Evolutionary conservation across 2,329 filamentous ascomycete species (phyloP).

Genomic region (Zelopaecilomyces penicillatus): DNA sequence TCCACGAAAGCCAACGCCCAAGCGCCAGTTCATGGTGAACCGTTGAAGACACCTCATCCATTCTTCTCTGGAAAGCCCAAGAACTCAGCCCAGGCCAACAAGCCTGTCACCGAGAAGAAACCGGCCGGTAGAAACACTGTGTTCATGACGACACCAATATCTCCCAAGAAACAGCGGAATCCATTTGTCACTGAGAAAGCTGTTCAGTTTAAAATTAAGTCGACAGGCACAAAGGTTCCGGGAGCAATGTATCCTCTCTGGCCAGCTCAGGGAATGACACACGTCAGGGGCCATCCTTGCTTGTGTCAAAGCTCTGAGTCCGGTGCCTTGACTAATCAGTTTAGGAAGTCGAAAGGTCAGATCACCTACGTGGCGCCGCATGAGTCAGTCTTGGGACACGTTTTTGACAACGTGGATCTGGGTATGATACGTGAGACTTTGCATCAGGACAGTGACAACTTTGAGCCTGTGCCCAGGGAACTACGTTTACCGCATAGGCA

Average conservation of each 20-base stretch:
- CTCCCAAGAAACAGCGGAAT: constrained; percentile 34
- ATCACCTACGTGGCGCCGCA: constrained; percentile 28
- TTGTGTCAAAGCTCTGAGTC: neutral
- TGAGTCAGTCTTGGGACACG: constrained; percentile 35
- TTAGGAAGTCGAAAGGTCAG: constrained; percentile 43
- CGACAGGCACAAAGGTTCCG: constrained; percentile 48
- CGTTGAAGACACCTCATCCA: constrained; percentile 25
- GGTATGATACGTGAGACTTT: constrained; percentile 18
- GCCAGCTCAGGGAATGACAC: constrained; percentile 57
- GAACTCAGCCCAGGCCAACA: constrained; percentile 12
- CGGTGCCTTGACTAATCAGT: neutral
- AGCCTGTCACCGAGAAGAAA: constrained; percentile 16
- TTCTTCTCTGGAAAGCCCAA: constrained; percentile 33
- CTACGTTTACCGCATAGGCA: constrained; percentile 47
- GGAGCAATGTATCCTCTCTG: constrained; percentile 62
- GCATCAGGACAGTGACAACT: constrained; percentile 27
- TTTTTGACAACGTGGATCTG: constrained; percentile 20
- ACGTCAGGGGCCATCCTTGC: constrained; percentile 45
- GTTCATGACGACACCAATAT: constrained; percentile 46
- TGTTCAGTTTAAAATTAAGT: constrained; percentile 34
- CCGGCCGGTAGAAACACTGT: constrained; percentile 29
- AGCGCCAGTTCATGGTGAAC: too few relatives aligned
- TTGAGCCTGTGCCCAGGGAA: constrained; percentile 36
- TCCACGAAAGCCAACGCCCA: constrained; percentile 10
- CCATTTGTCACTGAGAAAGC: constrained; percentile 20